Evolutionary conservation across 2,329 filamentous ascomycete genomes (phyloP).

Genomic region (Verticillium longisporum): DNA sequence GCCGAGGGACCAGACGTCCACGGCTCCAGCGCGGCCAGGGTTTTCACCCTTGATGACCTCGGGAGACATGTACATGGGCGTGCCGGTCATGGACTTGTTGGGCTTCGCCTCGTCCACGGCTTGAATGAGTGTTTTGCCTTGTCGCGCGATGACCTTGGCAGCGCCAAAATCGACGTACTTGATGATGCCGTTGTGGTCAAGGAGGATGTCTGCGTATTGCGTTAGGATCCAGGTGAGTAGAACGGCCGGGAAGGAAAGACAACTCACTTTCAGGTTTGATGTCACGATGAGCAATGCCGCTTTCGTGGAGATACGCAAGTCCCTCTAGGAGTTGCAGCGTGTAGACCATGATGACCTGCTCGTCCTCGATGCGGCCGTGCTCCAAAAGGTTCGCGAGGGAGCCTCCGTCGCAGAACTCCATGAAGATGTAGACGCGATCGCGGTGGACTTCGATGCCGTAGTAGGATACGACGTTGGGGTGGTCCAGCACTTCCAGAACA

Average conservation of each 20-base stretch:
- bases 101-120: constrained; percentile 54
- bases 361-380: constrained; percentile 94
- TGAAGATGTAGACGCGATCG: constrained; percentile 99
- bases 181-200: constrained; percentile 96
- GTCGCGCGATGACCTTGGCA: constrained; percentile 90
- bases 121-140: constrained; percentile 77
- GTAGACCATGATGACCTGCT: constrained; percentile 96
- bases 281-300: constrained; percentile 88
- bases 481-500: constrained; percentile 88
- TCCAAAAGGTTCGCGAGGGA: constrained; percentile 85
- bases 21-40: constrained; percentile 72
- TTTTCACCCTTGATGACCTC: constrained; percentile 93
- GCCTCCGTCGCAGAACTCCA: constrained; percentile 97
- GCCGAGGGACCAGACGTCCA: constrained; percentile 93
- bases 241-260: not conserved
- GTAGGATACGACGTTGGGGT: constrained; percentile 96
- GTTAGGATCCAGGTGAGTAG: no score
- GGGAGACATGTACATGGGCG: constrained; percentile 99
- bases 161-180: constrained; percentile 99
- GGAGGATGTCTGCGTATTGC: constrained; percentile 65
- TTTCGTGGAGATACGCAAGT: constrained; percentile 86
- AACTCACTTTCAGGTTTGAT: constrained; percentile 92
- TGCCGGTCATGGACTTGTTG: constrained; percentile 93
- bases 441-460: constrained; percentile 97
- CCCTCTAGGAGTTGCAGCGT: constrained; percentile 90